phyloP scores from a whole-genome alignment of 2,329 filamentous ascomycete species.

The Moelleriella libera region DNA sequence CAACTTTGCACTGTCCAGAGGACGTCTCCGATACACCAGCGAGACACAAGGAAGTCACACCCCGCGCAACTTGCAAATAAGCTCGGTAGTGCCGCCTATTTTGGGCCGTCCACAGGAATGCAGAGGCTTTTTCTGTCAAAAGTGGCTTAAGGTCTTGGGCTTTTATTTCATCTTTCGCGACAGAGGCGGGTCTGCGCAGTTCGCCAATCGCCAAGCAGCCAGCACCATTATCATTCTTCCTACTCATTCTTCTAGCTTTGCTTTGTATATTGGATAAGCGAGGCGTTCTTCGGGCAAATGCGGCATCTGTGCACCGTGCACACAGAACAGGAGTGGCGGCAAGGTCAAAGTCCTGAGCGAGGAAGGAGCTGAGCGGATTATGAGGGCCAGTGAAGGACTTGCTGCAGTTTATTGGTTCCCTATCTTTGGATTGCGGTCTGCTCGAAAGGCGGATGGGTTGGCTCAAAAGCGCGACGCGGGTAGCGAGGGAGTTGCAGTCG shows the following conservation, averaged over 20 bases:
- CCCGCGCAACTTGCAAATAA: conserved; percentile 13
- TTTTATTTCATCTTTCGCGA: not conserved
- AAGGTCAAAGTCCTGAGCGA: not conserved
- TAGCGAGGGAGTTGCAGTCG: not conserved
- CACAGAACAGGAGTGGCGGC: not conserved
- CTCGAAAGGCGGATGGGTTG: not conserved
- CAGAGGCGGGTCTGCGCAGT: not conserved
- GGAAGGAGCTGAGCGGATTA: not conserved
- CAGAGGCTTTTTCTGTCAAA: not conserved
- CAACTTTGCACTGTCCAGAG: conserved; percentile 3
- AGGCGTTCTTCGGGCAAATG: not conserved
- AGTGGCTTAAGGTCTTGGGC: not conserved
- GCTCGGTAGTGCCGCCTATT: not conserved
- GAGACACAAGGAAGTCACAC: conserved; percentile 24
- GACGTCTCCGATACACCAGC: not conserved
- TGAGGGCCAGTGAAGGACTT: not conserved
- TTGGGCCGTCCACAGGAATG: not conserved
- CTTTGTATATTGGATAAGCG: not conserved
- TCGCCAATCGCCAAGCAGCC: not conserved
- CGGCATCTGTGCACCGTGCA: not conserved
- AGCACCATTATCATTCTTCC: not conserved
- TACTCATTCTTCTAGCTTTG: not conserved
- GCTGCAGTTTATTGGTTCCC: not conserved
- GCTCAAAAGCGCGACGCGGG: too few species aligned
- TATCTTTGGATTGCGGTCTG: not conserved